phyloP scores from a whole-genome alignment of 495 filamentous ascomycete genomes.

The Podospora sp. region DNA sequence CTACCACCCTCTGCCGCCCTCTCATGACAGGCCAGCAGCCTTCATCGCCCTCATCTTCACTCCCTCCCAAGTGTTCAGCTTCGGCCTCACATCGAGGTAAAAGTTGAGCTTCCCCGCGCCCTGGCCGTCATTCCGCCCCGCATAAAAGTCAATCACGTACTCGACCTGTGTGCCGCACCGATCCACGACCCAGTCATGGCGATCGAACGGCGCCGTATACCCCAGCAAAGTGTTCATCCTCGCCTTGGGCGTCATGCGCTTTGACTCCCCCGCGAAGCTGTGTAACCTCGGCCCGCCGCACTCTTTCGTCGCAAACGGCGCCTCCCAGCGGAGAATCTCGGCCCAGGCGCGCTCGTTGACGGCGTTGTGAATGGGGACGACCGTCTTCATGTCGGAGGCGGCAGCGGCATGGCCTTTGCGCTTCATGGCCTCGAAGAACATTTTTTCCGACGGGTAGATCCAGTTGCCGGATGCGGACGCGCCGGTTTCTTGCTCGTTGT shows the following conservation, averaged over 20 bases:
- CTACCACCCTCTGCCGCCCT: constrained; percentile 1
- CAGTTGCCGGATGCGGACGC: constrained; percentile 77
- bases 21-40: constrained; percentile 60
- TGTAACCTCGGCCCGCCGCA: constrained; percentile 83
- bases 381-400: constrained; percentile 76
- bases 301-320: constrained; percentile 49
- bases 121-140: constrained; percentile 62
- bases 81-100: constrained; percentile 92
- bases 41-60: constrained; percentile 76
- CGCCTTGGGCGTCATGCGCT: constrained; percentile 77
- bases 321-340: constrained; percentile 85
- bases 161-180: constrained; percentile 86
- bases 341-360: constrained; percentile 89
- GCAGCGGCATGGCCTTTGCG: constrained; percentile 66
- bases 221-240: constrained; percentile 79
- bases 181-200: constrained; percentile 97
- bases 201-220: constrained; percentile 89
- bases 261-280: constrained; percentile 77
- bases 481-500: constrained; percentile 73
- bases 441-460: constrained; percentile 94
- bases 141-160: constrained; percentile 98
- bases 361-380: constrained; percentile 97
- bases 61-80: constrained; percentile 89
- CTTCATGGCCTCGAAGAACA: constrained; percentile 95
- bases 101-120: constrained; percentile 76